A percentile compares a stretch with the other conserved stretches of the same genome.
These are phyloP conservation scores for Eimeria tenella DNA, from an alignment of 169 alveolate species.

Conservation along the genomic window DNA sequence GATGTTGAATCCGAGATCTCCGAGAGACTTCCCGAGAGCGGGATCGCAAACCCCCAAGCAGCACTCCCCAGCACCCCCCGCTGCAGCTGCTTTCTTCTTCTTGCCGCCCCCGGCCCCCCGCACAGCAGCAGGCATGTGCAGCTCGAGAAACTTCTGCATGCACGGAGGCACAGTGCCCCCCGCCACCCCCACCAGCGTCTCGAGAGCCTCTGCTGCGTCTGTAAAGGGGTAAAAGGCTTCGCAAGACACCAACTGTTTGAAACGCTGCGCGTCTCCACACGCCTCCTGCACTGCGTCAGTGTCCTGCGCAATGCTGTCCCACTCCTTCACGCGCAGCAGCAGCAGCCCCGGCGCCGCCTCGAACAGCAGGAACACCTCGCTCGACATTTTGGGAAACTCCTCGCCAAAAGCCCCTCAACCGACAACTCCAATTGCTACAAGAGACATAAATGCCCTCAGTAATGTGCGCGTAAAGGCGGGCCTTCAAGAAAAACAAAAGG, in stretches of 20 bases:
- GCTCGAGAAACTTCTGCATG: constrained; percentile 65
- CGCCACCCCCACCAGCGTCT: constrained; percentile 71
- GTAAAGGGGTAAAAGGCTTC: constrained; percentile 79
- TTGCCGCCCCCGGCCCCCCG: background rate
- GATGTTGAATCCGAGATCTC: constrained; percentile 66
- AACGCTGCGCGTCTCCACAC: constrained; percentile 48
- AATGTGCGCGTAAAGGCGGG: too few species aligned
- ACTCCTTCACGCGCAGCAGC: constrained; percentile 84
- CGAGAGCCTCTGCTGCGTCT: constrained; percentile 81
- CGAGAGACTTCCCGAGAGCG: constrained; percentile 74
- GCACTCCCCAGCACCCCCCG: background rate
- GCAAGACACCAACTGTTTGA: constrained; percentile 28
- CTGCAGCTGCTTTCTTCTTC: background rate
- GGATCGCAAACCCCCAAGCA: constrained; percentile 76
- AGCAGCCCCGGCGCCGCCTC: constrained; percentile 83
- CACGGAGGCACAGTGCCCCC: constrained; percentile 68
- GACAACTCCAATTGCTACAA: too few species aligned
- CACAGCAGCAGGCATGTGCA: constrained; percentile 66
- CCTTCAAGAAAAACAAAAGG: too few species aligned
- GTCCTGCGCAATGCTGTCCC: constrained; percentile 81
- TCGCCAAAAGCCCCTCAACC: too few species aligned
- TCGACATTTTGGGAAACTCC: constrained; percentile 12
- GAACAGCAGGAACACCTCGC: constrained; percentile 73
- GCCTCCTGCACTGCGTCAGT: constrained; percentile 77
- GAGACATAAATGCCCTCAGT: too few species aligned